phyloP scores from a whole-genome alignment of 169 alveolate genomes.

The Eimeria brunetti region DNA sequence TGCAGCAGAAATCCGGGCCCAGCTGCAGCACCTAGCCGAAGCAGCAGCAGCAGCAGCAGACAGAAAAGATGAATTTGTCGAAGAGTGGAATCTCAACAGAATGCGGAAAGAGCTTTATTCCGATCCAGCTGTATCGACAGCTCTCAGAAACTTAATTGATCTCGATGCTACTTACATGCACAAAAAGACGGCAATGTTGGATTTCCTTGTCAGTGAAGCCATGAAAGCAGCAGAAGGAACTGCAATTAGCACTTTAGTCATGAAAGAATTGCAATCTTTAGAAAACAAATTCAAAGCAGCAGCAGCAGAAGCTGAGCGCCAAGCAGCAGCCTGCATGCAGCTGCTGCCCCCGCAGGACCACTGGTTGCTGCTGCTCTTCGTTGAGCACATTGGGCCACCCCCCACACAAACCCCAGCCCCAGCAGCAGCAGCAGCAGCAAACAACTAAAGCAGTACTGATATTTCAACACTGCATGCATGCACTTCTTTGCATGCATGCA shows the following conservation, averaged over 20 bases:
- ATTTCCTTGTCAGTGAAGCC: not conserved
- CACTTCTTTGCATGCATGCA: no score
- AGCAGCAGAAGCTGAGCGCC: not conserved
- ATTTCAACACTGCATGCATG: no score
- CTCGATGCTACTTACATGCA: not conserved
- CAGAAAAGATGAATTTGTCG: not conserved
- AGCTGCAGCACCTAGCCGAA: not conserved
- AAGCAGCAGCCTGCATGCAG: constrained; percentile 22
- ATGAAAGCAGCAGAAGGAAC: not conserved
- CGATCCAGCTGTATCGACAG: not conserved
- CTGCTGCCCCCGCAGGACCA: constrained; percentile 20
- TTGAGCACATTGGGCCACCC: not conserved
- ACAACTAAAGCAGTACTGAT: no score
- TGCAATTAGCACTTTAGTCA: not conserved
- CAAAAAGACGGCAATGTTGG: not conserved
- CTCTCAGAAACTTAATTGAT: not conserved
- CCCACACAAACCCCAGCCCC: not conserved
- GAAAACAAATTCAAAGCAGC: not conserved
- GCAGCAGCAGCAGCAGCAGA: not conserved
- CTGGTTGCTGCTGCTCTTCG: constrained; percentile 59
- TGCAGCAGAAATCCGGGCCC: not conserved
- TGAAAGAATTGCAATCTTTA: not conserved
- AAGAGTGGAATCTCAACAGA: not conserved
- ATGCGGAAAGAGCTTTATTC: constrained; percentile 13
- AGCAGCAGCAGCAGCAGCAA: no score